Base-by-base conservation (phyloP, 2,329 filamentous ascomycete genomes). In the Lomentospora prolificans region DNA sequence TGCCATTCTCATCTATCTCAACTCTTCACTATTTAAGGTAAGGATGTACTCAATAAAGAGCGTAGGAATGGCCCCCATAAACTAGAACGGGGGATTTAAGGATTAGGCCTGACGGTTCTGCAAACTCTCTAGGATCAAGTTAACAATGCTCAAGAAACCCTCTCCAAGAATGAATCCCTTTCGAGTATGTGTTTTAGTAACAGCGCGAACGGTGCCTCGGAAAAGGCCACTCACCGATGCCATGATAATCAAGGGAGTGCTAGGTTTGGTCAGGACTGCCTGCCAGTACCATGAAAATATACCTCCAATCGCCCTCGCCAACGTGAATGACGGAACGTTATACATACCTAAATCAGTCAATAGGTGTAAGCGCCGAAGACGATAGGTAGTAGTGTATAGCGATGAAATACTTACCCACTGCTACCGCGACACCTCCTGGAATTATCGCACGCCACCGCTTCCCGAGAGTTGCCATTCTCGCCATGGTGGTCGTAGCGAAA, bases 351-450 rank as follows among this genome's bases (percentile, higher is more conserved):
- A 17, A 48, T n/a, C 19, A 6, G 51, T 53, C 9, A 28, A 2
- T 31, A 55, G 19, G 53, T 48, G 57, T 50, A 30, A 25, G 50
- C 50, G 4, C 17, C 22, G 8, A n/a, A 12, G 14, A n/a, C 14
- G 30, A 25, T 7, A 27, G 30, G 17, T 22, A 10, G 24, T 12
- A 14, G 25, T n/a, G n/a, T n/a, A n/a, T n/a, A n/a, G n/a, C n/a
- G n/a, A n/a, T n/a, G n/a, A n/a, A n/a, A n/a, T n/a, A 58, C 68
- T 68, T 70, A 86, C 86, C 91, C 64, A 96, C 90, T 39, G 94
- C 94, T 19, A 99, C 92, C 2, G 94, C 92, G 64, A 99, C 96
- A 0, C 94, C 94, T 5, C 94, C 92, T 0, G 94, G 94, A 10
- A 99, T 76, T 66, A 82, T 88, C 2, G 82, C 74, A 63, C 87